Conservation (phyloP, 192 early-diverging fungal species). For the Kickxella alabastrina region DNA sequence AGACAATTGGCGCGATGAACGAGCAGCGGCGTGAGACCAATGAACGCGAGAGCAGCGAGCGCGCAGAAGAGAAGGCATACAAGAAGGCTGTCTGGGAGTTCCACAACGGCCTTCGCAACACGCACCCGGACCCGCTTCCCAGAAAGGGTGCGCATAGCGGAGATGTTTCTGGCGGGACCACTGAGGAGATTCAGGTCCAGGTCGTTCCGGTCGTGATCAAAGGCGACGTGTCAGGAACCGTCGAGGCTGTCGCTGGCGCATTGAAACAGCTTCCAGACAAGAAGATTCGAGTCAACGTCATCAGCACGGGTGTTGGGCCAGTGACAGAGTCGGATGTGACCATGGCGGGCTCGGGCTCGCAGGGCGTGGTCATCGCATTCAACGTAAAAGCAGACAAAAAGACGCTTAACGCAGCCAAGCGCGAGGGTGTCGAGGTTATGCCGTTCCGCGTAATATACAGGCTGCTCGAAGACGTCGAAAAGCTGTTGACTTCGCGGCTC, state of each 20-base stretch:
- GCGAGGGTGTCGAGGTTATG: constrained; percentile 62
- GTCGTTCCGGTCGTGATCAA: constrained; percentile 47
- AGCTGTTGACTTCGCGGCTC: constrained; percentile 66
- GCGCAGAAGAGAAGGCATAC: constrained; percentile 50
- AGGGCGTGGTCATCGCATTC: constrained; percentile 77
- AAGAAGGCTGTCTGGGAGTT: constrained; percentile 64
- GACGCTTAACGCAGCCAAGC: constrained; percentile 57
- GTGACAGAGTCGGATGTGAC: constrained; percentile 84
- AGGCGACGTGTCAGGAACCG: constrained; percentile 87
- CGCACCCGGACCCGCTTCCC: constrained; percentile 49
- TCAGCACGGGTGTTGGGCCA: constrained; percentile 79
- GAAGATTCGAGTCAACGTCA: constrained; percentile 69
- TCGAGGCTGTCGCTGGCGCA: constrained; percentile 80
- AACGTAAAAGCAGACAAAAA: constrained; percentile 83
- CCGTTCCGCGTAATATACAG: constrained; percentile 86
- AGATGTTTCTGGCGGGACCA: background rate
- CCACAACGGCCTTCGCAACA: constrained; percentile 57
- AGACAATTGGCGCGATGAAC: constrained; percentile 73
- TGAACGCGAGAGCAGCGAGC: constrained; percentile 54
- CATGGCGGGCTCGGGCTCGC: constrained; percentile 56
- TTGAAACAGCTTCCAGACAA: constrained; percentile 73
- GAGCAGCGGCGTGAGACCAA: constrained; percentile 59
- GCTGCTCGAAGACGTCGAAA: constrained; percentile 87
- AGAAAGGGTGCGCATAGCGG: background rate
- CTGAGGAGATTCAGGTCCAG: background rate